These are phyloP conservation scores for Termitomyces sp. DNA, from an alignment of 768 basidiomycete genomes.

Conservation along the genomic window DNA sequence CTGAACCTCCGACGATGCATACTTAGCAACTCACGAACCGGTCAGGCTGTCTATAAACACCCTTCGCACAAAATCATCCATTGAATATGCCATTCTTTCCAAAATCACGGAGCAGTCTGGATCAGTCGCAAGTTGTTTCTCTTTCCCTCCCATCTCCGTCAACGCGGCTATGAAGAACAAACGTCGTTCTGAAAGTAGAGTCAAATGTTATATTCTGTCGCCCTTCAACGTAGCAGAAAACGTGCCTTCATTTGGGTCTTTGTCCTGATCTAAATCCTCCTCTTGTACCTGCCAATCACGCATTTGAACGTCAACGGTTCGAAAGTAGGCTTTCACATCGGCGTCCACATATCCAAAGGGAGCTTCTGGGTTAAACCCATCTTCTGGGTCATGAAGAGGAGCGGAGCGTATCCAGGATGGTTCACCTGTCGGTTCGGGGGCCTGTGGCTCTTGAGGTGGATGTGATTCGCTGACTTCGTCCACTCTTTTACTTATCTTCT, in stretches of 20 bases:
- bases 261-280: constrained; percentile 32
- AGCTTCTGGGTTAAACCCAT: constrained; percentile 55
- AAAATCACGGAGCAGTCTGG: constrained; percentile 89
- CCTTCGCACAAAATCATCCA: constrained; percentile 94
- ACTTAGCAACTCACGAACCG: constrained; percentile 65
- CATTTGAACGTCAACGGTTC: constrained; percentile 84
- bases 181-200: constrained; percentile 52
- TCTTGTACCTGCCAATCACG: constrained; percentile 77
- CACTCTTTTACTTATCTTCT: constrained; percentile 14
- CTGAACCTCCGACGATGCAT: background rate
- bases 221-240: background rate
- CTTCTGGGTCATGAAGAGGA: constrained; percentile 23
- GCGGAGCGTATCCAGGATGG: constrained; percentile 72
- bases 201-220: background rate
- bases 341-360: constrained; percentile 89
- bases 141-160: constrained; percentile 81
- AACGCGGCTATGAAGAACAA: constrained; percentile 82
- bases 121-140: constrained; percentile 88
- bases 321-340: constrained; percentile 91
- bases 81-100: constrained; percentile 86
- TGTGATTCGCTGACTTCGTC: background rate
- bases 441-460: constrained; percentile 16
- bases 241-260: constrained; percentile 71
- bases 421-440: constrained; percentile 25
- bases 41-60: constrained; percentile 85